Evolutionary conservation across 495 filamentous ascomycete species (phyloP).

Genomic region (Penicillium silybi): DNA sequence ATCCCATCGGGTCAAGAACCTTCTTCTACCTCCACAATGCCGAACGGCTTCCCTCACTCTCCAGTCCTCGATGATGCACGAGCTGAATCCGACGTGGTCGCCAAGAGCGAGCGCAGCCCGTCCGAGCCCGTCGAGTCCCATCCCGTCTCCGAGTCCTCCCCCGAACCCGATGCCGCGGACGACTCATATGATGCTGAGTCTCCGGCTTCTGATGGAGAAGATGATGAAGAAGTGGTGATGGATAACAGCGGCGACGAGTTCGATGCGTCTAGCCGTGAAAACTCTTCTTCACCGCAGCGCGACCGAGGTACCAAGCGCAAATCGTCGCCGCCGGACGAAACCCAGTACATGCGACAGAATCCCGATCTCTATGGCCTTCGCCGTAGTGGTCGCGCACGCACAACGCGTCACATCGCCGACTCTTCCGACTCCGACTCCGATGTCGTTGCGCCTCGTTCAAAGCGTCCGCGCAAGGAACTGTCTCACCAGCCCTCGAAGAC

Average conservation of each 20-base stretch:
- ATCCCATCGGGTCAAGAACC: conserved; percentile 47
- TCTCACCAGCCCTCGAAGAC: conserved; percentile 44
- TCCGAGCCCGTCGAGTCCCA: conserved; percentile 45
- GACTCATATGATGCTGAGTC: conserved; percentile 43
- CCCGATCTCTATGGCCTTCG: conserved; percentile 95
- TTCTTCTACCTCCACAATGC: conserved; percentile 34
- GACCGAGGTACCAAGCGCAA: conserved; percentile 72
- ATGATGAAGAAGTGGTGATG: conserved; percentile 76
- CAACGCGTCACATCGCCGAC: conserved; percentile 56
- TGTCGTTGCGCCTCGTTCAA: conserved; percentile 37
- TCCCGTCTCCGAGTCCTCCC: conserved; percentile 44
- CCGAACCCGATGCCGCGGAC: conserved; percentile 63
- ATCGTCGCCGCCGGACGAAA: conserved; percentile 63
- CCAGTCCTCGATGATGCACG: conserved; percentile 34
- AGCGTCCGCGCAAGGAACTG: conserved; percentile 37
- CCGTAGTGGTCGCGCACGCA: conserved; percentile 69
- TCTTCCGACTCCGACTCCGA: conserved; percentile 65
- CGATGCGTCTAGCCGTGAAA: conserved; percentile 48
- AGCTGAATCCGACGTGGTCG: conserved; percentile 31
- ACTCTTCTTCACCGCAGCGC: conserved; percentile 64
- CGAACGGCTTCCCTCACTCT: conserved; percentile 49
- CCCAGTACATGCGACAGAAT: conserved; percentile 81
- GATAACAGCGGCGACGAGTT: conserved; percentile 57
- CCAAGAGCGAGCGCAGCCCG: conserved; percentile 51
- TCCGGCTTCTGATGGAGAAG: conserved; percentile 51